Evolutionary conservation across 352 stramenopile genomes (phyloP).

Genomic region (Phytophthora syringae): DNA sequence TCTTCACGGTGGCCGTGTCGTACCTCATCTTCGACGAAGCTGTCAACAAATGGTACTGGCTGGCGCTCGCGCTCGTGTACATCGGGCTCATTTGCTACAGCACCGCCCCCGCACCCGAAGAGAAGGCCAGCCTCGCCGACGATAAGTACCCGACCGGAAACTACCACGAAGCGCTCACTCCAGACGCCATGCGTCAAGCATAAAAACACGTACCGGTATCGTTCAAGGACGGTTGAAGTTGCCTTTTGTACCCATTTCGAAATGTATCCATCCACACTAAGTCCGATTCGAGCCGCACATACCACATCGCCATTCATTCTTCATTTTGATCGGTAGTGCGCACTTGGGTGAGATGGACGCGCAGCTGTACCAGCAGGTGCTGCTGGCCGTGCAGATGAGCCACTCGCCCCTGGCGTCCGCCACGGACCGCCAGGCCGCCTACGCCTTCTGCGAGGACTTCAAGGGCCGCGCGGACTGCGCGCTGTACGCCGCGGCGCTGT

Average conservation of each 20-base stretch:
- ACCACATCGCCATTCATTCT: slow-evolving; percentile 25
- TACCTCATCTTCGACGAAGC: slow-evolving; percentile 66
- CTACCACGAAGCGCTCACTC: slow-evolving; percentile 28
- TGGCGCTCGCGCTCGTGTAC: slow-evolving; percentile 64
- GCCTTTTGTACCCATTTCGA: no score
- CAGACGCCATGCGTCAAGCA: slow-evolving; percentile 21
- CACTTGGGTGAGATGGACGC: slow-evolving; percentile 67
- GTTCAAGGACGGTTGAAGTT: no score
- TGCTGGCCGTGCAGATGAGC: slow-evolving; percentile 75
- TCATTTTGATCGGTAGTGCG: neutral
- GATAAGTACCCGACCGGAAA: slow-evolving; percentile 19
- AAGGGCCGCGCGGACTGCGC: slow-evolving; percentile 74
- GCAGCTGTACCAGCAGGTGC: slow-evolving; percentile 74
- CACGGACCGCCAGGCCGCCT: slow-evolving; percentile 58
- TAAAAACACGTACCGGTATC: no score
- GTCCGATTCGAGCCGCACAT: neutral
- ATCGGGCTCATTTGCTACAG: slow-evolving; percentile 60
- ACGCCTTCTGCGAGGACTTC: slow-evolving; percentile 80
- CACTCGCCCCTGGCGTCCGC: slow-evolving; percentile 62
- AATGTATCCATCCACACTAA: slow-evolving; percentile 1
- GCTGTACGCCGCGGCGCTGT: slow-evolving; percentile 77
- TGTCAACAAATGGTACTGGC: slow-evolving; percentile 71
- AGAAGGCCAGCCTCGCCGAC: slow-evolving; percentile 19
- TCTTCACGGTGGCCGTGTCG: slow-evolving; percentile 66
- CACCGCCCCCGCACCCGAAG: slow-evolving; percentile 41